Conservation (phyloP, 495 filamentous ascomycete species). For the Lentithecium fluviatile region DNA sequence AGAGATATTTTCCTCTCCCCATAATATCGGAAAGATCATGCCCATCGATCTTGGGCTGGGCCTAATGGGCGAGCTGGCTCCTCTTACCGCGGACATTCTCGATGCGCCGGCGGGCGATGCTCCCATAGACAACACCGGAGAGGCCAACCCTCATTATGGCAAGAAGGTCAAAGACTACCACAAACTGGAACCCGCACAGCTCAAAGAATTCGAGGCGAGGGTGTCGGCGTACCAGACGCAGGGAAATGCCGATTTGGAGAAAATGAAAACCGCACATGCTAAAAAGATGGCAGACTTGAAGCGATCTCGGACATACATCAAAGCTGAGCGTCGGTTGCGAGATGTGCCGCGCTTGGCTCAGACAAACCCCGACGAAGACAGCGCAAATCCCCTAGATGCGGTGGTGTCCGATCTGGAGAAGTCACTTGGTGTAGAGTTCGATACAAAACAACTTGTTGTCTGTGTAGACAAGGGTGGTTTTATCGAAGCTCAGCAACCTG, state of each 20-base stretch:
- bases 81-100: constrained; percentile 75
- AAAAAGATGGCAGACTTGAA: constrained; percentile 71
- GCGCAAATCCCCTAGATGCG: constrained; percentile 34
- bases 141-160: constrained; percentile 22
- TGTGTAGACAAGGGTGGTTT: constrained; percentile 45
- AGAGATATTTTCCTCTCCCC: constrained; percentile 88
- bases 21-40: constrained; percentile 76
- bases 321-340: constrained; percentile 40
- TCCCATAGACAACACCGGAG: constrained; percentile 8
- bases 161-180: constrained; percentile 35
- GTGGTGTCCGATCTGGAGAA: constrained; percentile 41
- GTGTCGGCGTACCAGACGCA: constrained; percentile 63
- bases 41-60: constrained; percentile 85
- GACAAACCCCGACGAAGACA: constrained; percentile 7
- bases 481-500: constrained; percentile 36
- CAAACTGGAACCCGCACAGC: constrained; percentile 63
- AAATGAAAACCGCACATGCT: constrained; percentile 74
- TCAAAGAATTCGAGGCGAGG: constrained; percentile 74
- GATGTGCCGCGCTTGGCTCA: constrained; percentile 31
- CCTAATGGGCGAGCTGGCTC: constrained; percentile 77
- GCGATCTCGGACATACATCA: constrained; percentile 49
- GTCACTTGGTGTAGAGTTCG: constrained; percentile 37
- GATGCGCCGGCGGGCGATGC: constrained; percentile 54
- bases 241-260: constrained; percentile 74
- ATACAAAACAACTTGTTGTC: constrained; percentile 34